Evolutionary conservation across 441 rosid species (phyloP), one percentile per base, ranked within the genome.

Genomic region (Croton laevigatus): DNA sequence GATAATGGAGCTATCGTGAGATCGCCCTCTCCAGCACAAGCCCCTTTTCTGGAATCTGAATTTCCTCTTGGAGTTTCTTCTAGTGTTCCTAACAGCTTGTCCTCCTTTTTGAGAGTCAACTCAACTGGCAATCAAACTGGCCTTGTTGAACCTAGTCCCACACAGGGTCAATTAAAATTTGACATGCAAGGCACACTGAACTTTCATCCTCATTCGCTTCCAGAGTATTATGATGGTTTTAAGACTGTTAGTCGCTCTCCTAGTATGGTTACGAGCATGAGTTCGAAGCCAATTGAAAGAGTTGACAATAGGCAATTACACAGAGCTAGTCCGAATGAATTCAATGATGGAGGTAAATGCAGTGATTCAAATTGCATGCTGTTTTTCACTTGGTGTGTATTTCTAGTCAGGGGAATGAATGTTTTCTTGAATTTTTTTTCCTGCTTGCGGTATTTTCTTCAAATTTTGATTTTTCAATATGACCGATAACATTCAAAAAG

Each of bases 191-290:
- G 72, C 55, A 32, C 84, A 14, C 69, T 76, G 36, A 71, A 68
- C 52, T 71, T 78, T 78, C 81, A 80, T 73, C 86, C 83, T 57
- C 78, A 73, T 79, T 84, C 91, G 12, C 80, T 83, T 68, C 87
- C 87, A 2, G 88, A 89, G 61, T 80, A 78, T 80, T 81, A 78
- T 32, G 83, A 83, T 80, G 83, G 83, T 75, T 75, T 81, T 27
- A 66, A 55, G 71, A 72, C 61, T 69, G 83, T 71, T 57, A 53
- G 68, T 68, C 76, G 34, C 64, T 76, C 83, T 76, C 72, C 80
- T 1, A 59, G 73, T 55, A 64, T 75, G 58, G 65, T 76, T 58
- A 64, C 81, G 78, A 75, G 73, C 46, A 68, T 76, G 64, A 81
- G 78, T 76, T 58, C 68, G 54, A 76, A 73, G 58, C 82, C 72